Conservation (phyloP, 805 yeast genomes). For the Candida fluviatilis region DNA sequence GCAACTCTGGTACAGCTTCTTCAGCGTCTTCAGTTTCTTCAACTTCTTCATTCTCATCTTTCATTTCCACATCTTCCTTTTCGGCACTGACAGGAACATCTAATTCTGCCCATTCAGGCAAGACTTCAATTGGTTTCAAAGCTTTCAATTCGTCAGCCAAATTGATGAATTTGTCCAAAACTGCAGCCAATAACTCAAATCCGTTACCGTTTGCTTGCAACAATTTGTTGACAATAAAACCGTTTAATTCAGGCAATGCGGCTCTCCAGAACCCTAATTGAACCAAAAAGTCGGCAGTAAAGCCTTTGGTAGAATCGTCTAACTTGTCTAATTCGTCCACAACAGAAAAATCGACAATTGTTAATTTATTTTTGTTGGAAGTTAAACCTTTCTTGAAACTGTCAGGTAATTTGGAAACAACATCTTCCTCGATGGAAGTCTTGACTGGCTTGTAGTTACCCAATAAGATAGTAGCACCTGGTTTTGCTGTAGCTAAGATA, state of each 20-base stretch:
- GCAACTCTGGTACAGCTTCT: slow-evolving; percentile 26
- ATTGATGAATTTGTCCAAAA: slow-evolving; percentile 60
- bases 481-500: slow-evolving; percentile 54
- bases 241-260: slow-evolving; percentile 57
- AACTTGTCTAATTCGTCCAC: slow-evolving; percentile 57
- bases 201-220: slow-evolving; percentile 79
- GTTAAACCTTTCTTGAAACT: slow-evolving; percentile 51
- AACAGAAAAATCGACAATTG: slow-evolving; percentile 56
- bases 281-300: slow-evolving; percentile 66
- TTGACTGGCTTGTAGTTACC: slow-evolving; percentile 31
- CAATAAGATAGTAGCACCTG: slow-evolving; percentile 54
- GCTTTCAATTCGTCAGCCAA: slow-evolving; percentile 47
- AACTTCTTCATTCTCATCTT: slow-evolving; percentile 10
- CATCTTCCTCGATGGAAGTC: slow-evolving; percentile 41
- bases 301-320: slow-evolving; percentile 61
- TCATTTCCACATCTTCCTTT: slow-evolving; percentile 22
- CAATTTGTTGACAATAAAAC: slow-evolving; percentile 69
- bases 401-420: slow-evolving; percentile 50
- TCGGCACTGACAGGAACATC: slow-evolving; percentile 28
- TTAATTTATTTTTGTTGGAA: slow-evolving; percentile 48
- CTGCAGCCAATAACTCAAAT: slow-evolving; percentile 74
- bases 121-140: slow-evolving; percentile 32
- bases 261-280: slow-evolving; percentile 81
- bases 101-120: slow-evolving; percentile 29
- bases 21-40: slow-evolving; percentile 24